These are phyloP conservation scores for Suillus decipiens DNA, from an alignment of 768 basidiomycete genomes.

Conservation along the genomic window DNA sequence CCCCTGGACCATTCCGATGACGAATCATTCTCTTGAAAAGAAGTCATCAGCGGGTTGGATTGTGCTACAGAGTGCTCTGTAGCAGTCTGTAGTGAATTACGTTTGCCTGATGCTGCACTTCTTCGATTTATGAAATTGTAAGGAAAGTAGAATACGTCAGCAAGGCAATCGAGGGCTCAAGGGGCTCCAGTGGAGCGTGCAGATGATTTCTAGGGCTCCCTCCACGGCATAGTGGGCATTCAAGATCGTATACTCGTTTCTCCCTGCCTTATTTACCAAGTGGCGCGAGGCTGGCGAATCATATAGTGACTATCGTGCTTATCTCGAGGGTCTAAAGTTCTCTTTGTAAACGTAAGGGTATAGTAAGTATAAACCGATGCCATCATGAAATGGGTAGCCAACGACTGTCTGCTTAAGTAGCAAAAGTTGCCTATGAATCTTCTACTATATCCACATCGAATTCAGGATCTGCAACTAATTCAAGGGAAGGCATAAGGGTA, in stretches of 20 bases:
- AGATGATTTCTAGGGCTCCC: too few relatives aligned
- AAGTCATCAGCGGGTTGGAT: neutral
- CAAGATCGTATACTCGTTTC: conserved; percentile 98
- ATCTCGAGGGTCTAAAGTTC: conserved; percentile 66
- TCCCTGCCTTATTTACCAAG: conserved; percentile 83
- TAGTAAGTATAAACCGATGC: neutral
- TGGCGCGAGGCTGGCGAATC: conserved; percentile 64
- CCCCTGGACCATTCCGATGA: neutral
- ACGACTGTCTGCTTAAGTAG: neutral
- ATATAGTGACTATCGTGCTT: conserved; percentile 75
- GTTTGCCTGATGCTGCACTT: too few relatives aligned
- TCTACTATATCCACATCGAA: too few relatives aligned
- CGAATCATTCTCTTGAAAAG: neutral
- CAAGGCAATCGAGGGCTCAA: too few relatives aligned
- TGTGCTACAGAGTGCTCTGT: too few relatives aligned
- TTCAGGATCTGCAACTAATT: neutral
- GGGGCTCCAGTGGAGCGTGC: too few relatives aligned
- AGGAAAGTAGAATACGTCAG: too few relatives aligned
- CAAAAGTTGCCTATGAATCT: neutral
- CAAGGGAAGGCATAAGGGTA: neutral
- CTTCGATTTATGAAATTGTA: too few relatives aligned
- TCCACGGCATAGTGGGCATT: too few relatives aligned
- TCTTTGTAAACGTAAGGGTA: neutral
- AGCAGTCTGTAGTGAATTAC: too few relatives aligned
- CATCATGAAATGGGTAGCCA: neutral